Base-by-base conservation (phyloP, 768 basidiomycete species). In the Mycena floridula region DNA sequence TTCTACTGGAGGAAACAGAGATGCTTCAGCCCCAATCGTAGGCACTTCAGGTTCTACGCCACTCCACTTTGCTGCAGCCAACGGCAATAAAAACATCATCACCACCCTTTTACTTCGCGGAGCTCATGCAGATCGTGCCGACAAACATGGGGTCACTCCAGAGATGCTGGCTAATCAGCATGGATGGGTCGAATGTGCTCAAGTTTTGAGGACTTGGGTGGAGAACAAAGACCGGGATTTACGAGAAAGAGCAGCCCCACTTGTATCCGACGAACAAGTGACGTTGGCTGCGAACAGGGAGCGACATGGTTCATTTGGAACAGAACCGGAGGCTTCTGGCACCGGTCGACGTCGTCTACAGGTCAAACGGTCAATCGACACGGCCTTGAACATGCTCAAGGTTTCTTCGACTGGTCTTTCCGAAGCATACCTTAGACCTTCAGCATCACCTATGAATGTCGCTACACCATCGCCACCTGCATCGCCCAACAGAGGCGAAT, bases 21-120 rank as follows among this genome's bases (percentile, higher is more conserved):
- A 83, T 55, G 55, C 78, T 15, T 74, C 83, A 25, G 74, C 74
- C 3, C 82, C 84, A 42, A 86, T 86, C 54, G 79, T 88, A 35
- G 87, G 85, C 37, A 79, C 81, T 6, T 84, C 85, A n/a, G 94
- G 93, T 25, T 86, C 87, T 3, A 96, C 95, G 0, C 91, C 96
- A 0, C 81, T 98, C 21, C 96, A 99, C 60, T 99, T 97, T 59
- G 95, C 96, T 12, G 87, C 93, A 25, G 93, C 95, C 23, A 93
- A 96, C 55, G 94, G 94, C 3, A 90, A 99, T 64, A 77, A 77
- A 24, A 64, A 72, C 21, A 81, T 93, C 53, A 79, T 92, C 37
- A 74, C 72, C 48, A 79, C 86, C 26, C 81, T 99, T 35, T 81
- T 99, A 28, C 76, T 84, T 15, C 82, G 81, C 50, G 93, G 93